Evolutionary conservation across 148 eudicot genomes (phyloP).

Genomic region (Euryodendron excelsum): DNA sequence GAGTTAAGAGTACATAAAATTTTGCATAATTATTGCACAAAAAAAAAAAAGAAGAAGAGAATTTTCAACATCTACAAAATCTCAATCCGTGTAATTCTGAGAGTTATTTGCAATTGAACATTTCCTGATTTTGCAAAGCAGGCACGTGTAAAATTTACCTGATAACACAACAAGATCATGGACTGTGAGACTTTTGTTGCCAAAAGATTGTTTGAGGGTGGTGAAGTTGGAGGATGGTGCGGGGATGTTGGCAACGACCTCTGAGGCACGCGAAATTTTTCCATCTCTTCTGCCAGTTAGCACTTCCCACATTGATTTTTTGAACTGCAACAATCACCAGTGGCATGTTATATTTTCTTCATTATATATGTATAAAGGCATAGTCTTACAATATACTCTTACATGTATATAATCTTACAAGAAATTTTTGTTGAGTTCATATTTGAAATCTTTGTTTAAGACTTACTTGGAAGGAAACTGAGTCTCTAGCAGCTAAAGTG

Average conservation of each 20-base stretch:
- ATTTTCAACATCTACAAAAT: too few species aligned
- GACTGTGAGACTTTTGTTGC: conserved; percentile 24
- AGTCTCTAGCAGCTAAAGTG: conserved; percentile 46
- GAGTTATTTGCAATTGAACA: too few species aligned
- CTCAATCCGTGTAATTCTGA: too few species aligned
- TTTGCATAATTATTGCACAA: neutral
- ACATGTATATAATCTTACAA: too few species aligned
- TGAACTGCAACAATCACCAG: conserved; percentile 28
- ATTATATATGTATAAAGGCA: too few species aligned
- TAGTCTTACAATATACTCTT: too few species aligned
- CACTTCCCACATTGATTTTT: conserved; percentile 46
- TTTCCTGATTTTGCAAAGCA: too few species aligned
- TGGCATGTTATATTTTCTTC: neutral
- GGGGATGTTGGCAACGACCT: conserved; percentile 38
- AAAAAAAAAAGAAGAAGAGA: too few species aligned
- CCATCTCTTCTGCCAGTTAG: conserved; percentile 56
- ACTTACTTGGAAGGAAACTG: conserved; percentile 51
- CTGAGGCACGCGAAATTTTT: conserved; percentile 33
- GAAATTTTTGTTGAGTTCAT: neutral
- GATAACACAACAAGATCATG: conserved; percentile 39
- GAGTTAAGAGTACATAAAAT: neutral
- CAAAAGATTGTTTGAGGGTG: conserved; percentile 26
- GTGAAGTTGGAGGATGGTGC: conserved; percentile 39
- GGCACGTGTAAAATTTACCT: conserved; percentile 17
- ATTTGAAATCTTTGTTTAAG: neutral